Conservation (phyloP, 352 stramenopile genomes). For the Thalassiosira pacifica region DNA sequence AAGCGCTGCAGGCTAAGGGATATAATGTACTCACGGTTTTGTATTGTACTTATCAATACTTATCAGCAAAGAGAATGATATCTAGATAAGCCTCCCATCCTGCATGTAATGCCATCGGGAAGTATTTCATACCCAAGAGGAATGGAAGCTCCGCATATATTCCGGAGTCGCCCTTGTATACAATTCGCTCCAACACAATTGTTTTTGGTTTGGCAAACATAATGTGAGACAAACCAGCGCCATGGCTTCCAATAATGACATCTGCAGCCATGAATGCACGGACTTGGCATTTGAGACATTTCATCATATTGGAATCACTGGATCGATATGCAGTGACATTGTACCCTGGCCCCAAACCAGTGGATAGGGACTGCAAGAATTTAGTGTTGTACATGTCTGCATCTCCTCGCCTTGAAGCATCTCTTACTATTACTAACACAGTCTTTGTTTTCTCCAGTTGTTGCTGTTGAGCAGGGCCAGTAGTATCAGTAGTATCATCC, state of each 20-base stretch:
- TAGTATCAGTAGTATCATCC: neutral
- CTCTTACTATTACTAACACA: constrained; percentile 31
- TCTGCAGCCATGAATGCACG: constrained; percentile 22
- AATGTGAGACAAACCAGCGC: constrained; percentile 28
- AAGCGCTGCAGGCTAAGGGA: too few relatives aligned
- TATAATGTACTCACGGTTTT: too few relatives aligned
- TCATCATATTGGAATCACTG: constrained; percentile 16
- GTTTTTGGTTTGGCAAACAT: constrained; percentile 10
- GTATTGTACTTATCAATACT: neutral
- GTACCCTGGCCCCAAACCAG: constrained; percentile 1
- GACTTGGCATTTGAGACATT: constrained; percentile 20
- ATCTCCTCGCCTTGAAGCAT: constrained; percentile 19
- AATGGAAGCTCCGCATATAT: constrained; percentile 31
- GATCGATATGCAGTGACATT: constrained; percentile 23
- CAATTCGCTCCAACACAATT: constrained; percentile 11
- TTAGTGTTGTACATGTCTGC: neutral
- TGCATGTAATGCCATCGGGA: neutral
- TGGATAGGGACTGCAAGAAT: constrained; percentile 7
- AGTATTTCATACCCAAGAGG: constrained; percentile 22
- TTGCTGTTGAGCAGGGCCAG: neutral
- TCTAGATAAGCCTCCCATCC: neutral
- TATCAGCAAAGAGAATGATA: constrained; percentile 17
- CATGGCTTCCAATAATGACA: constrained; percentile 37
- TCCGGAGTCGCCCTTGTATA: neutral
- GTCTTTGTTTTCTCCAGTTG: constrained; percentile 1